These are phyloP conservation scores for Thalassiosira pacifica DNA, from an alignment of 352 stramenopile species.

Conservation along the genomic window DNA sequence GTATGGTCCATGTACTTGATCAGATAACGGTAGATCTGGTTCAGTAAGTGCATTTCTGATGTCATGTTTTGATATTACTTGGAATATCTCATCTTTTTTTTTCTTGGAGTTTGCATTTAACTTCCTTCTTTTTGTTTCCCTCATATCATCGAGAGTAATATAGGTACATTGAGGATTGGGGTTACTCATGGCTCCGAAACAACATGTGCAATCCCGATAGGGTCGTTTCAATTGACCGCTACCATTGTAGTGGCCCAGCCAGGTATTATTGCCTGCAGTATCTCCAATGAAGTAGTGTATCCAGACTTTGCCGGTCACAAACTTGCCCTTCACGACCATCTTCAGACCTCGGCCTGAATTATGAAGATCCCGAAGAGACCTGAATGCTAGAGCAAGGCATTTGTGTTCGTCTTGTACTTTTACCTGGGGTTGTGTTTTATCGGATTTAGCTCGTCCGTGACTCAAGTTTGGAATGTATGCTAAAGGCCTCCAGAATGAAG, in stretches of 20 bases:
- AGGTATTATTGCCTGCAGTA: slow-evolving; percentile 30
- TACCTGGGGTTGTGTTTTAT: not conserved
- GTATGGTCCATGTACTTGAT: slow-evolving; percentile 12
- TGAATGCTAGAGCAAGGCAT: slow-evolving; percentile 6
- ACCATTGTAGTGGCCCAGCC: slow-evolving; percentile 32
- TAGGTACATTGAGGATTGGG: slow-evolving; percentile 13
- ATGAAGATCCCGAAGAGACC: slow-evolving; percentile 6
- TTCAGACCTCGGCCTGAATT: not conserved
- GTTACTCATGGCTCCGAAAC: slow-evolving; percentile 7
- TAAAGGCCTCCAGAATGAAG: slow-evolving; percentile 32
- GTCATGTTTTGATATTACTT: slow-evolving; percentile 28
- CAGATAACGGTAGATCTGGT: not conserved
- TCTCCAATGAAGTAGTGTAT: slow-evolving; percentile 48
- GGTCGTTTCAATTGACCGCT: not conserved
- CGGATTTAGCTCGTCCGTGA: not conserved
- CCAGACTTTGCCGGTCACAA: slow-evolving; percentile 20
- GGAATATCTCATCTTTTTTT: not conserved
- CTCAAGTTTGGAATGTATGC: slow-evolving; percentile 53
- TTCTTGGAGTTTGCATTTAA: not conserved
- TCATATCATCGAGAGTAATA: slow-evolving; percentile 7
- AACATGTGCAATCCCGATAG: slow-evolving; percentile 39
- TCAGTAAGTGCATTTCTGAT: slow-evolving; percentile 23
- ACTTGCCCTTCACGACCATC: not conserved
- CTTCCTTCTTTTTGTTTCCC: slow-evolving; percentile 11
- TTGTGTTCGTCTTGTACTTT: slow-evolving; percentile 29